Percentiles rank a stretch among this genome's conserved stretches.
These are phyloP conservation scores for Hypholoma fasciculare DNA, from an alignment of 768 basidiomycete species.

Conservation along the genomic window DNA sequence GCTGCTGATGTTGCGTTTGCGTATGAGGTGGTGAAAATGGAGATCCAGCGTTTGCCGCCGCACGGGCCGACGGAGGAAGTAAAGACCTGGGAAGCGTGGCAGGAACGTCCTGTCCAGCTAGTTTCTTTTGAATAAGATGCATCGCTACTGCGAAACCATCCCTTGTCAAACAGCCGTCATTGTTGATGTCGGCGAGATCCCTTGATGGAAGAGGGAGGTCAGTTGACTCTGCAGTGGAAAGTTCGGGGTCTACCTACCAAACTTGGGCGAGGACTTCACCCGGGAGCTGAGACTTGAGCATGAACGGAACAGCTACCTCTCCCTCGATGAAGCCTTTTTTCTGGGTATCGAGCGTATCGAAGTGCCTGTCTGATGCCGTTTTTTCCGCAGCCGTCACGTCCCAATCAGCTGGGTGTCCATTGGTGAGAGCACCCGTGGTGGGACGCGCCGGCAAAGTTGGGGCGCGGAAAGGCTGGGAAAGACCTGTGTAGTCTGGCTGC, in stretches of 20 bases:
- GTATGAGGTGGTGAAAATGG: constrained; percentile 36
- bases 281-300: constrained; percentile 85
- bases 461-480: constrained; percentile 25
- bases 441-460: constrained; percentile 44
- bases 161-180: constrained; percentile 81
- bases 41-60: constrained; percentile 32
- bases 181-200: constrained; percentile 91
- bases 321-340: constrained; percentile 85
- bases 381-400: constrained; percentile 85
- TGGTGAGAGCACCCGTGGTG: constrained; percentile 19
- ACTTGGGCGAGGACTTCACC: constrained; percentile 86
- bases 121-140: constrained; percentile 87
- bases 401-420: constrained; percentile 51
- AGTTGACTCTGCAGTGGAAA: neutral
- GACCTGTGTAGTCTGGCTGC: constrained; percentile 52
- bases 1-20: constrained; percentile 35
- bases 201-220: constrained; percentile 37
- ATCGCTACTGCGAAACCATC: constrained; percentile 97
- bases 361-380: constrained; percentile 72
- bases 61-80: constrained; percentile 81
- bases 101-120: constrained; percentile 79
- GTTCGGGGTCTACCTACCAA: constrained; percentile 58
- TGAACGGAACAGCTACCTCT: constrained; percentile 93
- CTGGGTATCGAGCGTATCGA: constrained; percentile 76
- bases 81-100: constrained; percentile 67